phyloP scores from a whole-genome alignment of 2,329 filamentous ascomycete species.

The Trichoderma simmonsii region DNA sequence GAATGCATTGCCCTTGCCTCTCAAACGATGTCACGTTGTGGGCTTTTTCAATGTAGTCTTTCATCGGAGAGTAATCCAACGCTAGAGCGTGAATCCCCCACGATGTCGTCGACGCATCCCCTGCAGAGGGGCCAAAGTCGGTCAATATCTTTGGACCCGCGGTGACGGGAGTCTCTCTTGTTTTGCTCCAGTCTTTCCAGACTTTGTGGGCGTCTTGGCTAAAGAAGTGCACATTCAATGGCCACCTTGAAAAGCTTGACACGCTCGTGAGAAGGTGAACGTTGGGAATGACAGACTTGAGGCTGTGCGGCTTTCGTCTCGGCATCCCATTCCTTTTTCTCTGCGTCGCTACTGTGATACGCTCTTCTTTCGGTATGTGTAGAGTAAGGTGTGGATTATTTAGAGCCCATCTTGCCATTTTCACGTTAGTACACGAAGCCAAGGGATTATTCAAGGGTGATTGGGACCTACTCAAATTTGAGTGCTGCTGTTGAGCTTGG shows the following conservation, averaged over 20 bases:
- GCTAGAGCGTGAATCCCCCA: conserved; percentile 54
- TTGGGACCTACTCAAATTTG: conserved; percentile 76
- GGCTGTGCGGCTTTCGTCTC: conserved; percentile 54
- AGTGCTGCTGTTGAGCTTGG: conserved; percentile 81
- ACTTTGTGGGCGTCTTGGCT: conserved; percentile 61
- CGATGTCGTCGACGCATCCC: conserved; percentile 18
- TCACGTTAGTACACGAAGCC: background rate
- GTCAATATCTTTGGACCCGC: conserved; percentile 51
- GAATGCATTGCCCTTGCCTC: conserved; percentile 51
- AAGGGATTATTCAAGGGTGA: background rate
- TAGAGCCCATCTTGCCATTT: conserved; percentile 77
- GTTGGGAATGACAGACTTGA: conserved; percentile 72
- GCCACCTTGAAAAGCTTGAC: conserved; percentile 78
- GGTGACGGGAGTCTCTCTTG: conserved; percentile 46
- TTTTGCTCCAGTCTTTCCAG: conserved; percentile 62
- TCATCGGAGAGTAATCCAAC: conserved; percentile 53
- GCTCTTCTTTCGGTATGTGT: conserved; percentile 66
- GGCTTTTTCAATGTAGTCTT: conserved; percentile 54
- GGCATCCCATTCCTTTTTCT: conserved; percentile 54
- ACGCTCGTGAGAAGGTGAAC: conserved; percentile 77
- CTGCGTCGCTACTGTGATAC: conserved; percentile 52
- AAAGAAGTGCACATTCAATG: conserved; percentile 78
- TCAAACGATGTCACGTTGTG: conserved; percentile 54
- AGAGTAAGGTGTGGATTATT: conserved; percentile 78
- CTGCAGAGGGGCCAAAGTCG: conserved; percentile 46